Percentiles rank a stretch among this genome's conserved stretches.
phyloP scores from a whole-genome alignment of 306 rosid species.

The Malus domestica region DNA sequence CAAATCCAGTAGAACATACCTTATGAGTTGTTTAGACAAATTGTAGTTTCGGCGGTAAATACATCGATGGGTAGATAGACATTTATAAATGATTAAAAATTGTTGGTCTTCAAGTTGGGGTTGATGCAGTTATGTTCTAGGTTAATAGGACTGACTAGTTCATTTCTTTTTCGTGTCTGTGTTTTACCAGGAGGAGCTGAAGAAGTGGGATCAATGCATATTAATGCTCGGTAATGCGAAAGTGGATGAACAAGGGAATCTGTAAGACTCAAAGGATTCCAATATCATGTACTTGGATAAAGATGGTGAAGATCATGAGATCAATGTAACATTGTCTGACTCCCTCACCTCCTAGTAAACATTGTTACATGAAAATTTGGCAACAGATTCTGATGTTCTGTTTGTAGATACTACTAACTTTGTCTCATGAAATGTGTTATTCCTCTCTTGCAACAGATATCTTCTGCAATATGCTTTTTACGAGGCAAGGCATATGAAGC shows the following conservation, averaged over 20 bases:
- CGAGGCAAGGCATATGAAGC: conserved; percentile 94
- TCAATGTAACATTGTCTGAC: conserved; percentile 39
- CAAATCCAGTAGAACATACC: background rate
- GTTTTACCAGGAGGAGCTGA: conserved; percentile 66
- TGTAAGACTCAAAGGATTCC: conserved; percentile 52
- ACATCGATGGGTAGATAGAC: too few species aligned
- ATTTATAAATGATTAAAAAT: too few species aligned
- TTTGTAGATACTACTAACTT: background rate
- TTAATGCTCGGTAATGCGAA: conserved; percentile 74
- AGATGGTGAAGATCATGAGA: conserved; percentile 85
- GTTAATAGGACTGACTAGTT: background rate
- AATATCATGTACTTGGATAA: conserved; percentile 79
- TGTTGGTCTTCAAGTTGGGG: background rate
- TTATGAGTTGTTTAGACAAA: background rate
- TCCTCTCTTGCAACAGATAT: conserved; percentile 49
- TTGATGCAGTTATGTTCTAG: background rate
- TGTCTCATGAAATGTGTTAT: conserved; percentile 1
- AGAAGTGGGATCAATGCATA: conserved; percentile 95
- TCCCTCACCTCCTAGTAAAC: background rate
- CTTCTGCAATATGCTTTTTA: conserved; percentile 89
- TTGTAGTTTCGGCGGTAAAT: too few species aligned
- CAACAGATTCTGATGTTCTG: background rate
- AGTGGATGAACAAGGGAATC: conserved; percentile 69
- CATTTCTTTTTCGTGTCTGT: background rate
- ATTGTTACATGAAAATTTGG: conserved; percentile 1